Evolutionary conservation across 495 filamentous ascomycete species (phyloP), one percentile per base, ranked within the genome.

Genomic region (Penicillium cosmopolitanum): DNA sequence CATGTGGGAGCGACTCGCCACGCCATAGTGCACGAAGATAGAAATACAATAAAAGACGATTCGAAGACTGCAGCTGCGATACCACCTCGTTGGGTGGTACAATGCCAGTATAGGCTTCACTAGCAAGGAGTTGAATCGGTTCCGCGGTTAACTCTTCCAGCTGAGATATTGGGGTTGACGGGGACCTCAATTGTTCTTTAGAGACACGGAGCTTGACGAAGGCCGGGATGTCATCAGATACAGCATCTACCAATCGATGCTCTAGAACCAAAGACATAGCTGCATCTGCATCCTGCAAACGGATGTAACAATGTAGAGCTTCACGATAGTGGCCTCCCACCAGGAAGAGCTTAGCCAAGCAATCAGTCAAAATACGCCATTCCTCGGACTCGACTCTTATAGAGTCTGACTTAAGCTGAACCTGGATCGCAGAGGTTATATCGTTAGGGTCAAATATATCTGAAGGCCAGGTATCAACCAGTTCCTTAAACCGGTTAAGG

Each of bases 21-120:
- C 80, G 79, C 96, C 94, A 98, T 13, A 98, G 79, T 2, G 89
- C 85, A 13, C 91, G 86, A 10, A 97, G 80, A 68, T 97, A 97
- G 75, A 98, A 93, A 75, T 89, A 98, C 7, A 96, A 84, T 69
- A 91, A 71, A 43, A 77, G 69, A 3, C 60, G 77, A 67, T 79
- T 77, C 55, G 77, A 77, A 35, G 71, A 70, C 54, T 83, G 61
- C 3, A 98, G 81, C 62, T 98, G 94, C 2, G 75, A 62, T 35
- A 98, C 88, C 5, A 98, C 92, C 0, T 84, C 80, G 3, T 87
- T 81, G 0, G 93, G 90, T 11, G 80, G 87, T 15, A 98, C 89
- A 43, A 94, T 88, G 1, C 95, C 95, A 48, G 92, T 89, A 53
- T 90, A 87, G 9, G 93, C 92, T 73, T 97, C 95, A 31, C 91